Evolutionary conservation across 2,329 filamentous ascomycete species (phyloP), one percentile per base, ranked within the genome.

Genomic region (Neurospora sp.): DNA sequence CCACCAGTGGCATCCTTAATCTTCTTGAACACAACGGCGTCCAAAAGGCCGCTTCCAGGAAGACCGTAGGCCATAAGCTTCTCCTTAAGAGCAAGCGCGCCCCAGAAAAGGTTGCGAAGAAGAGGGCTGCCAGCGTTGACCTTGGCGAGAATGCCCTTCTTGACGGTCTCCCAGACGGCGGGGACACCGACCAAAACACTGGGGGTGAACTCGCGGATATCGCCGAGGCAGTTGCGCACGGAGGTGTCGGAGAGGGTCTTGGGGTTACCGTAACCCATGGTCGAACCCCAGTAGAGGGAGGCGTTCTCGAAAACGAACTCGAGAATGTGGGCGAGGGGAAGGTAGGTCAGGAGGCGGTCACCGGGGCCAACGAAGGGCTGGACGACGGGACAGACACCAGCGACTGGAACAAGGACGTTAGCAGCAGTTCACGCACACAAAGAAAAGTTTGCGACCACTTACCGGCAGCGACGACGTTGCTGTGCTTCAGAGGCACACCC

Each of bases 241-340:
- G 91, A 94, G 41, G 83, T 83, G 78, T 96, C 92, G 4, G 93
- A 95, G 71, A 97, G 85, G 2, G 93, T 97, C 79, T 91, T 91
- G 46, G 92, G 91, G 79, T 92, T 94, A 73, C 93, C 93, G 80
- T 97, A 96, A 62, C 93, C 93, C 90, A 97, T 93, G 69, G 89
- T 92, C 70, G 91, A 88, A 76, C 93, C 93, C 92, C 92, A 96
- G 83, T 88, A 93, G 72, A 97, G 81, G 71, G 88, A 89, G 11
- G 91, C 87, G 77, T 94, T 95, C 81, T 97, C 93, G 77, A 97
- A 96, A 74, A 96, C 91, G 77, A 93, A 95, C 79, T 97, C 93
- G 75, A 97, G 87, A 77, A 97, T 97, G 78, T 97, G 93, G 1
- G 93, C 92, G 69, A 93, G 87, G 5, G 93, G 93, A 2, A 97